Evolutionary conservation across 495 filamentous ascomycete genomes (phyloP).

Genomic region (Penicillium canescens): DNA sequence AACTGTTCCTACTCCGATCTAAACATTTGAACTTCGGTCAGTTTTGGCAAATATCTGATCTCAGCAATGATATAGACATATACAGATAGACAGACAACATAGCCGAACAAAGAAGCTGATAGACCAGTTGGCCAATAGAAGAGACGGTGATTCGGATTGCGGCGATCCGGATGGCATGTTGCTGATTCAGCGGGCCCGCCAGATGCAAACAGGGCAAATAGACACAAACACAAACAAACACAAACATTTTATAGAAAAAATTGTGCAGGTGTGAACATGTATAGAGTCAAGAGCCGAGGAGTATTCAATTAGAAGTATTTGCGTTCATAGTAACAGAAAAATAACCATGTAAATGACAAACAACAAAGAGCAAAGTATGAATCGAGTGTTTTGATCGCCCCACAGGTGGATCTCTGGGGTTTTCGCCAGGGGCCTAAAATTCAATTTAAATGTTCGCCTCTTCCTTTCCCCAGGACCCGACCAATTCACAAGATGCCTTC

Average conservation of each 20-base stretch:
- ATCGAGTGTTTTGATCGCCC: constrained; percentile 4
- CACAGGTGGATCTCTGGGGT: constrained; percentile 19
- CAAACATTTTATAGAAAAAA: too few species aligned
- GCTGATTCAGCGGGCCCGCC: neutral
- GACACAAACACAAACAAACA: neutral
- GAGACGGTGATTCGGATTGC: constrained; percentile 19
- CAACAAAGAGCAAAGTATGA: too few species aligned
- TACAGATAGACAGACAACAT: neutral
- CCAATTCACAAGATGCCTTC: constrained; percentile 22
- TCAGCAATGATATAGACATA: too few species aligned
- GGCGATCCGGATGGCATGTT: constrained; percentile 29
- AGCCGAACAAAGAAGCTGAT: neutral
- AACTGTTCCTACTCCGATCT: too few species aligned
- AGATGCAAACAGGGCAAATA: neutral
- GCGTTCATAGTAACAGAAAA: neutral
- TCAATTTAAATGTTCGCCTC: constrained; percentile 11
- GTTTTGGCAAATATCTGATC: neutral
- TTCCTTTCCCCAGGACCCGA: neutral
- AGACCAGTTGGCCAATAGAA: constrained; percentile 8
- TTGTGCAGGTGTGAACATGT: neutral
- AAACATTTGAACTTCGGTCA: neutral
- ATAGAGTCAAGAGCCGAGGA: neutral
- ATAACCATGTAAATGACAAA: too few species aligned
- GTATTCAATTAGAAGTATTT: neutral
- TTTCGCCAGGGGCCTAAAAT: constrained; percentile 18